phyloP scores from a whole-genome alignment of 768 basidiomycete genomes.

The Rhodotorula diobovata region DNA sequence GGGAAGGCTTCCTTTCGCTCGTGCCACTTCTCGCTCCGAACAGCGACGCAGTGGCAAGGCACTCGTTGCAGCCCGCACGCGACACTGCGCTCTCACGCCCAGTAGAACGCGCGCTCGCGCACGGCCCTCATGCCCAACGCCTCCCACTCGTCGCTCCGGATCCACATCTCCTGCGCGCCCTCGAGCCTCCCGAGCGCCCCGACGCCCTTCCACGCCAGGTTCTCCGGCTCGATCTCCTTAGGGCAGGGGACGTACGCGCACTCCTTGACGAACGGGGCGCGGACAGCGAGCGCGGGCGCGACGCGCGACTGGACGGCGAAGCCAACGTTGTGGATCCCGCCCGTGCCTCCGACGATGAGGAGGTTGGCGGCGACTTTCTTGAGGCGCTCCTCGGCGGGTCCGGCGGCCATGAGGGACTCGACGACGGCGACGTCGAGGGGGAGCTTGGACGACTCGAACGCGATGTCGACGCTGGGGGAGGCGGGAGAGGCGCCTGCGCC shows the following conservation, averaged over 20 bases:
- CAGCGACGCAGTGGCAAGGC: too few relatives aligned
- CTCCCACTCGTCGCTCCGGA: slow-evolving; percentile 72
- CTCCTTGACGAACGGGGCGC: slow-evolving; percentile 45
- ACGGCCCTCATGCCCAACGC: slow-evolving; percentile 48
- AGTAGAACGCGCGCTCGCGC: slow-evolving; percentile 47
- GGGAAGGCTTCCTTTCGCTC: too few relatives aligned
- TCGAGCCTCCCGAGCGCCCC: slow-evolving; percentile 90
- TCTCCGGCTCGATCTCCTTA: slow-evolving; percentile 82
- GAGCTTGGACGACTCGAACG: slow-evolving; percentile 78
- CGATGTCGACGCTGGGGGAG: slow-evolving; percentile 55
- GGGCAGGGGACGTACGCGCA: slow-evolving; percentile 91
- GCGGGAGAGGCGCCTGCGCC: too few relatives aligned
- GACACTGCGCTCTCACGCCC: slow-evolving; percentile 5
- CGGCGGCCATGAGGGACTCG: slow-evolving; percentile 81
- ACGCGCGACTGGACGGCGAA: slow-evolving; percentile 83
- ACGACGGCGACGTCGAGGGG: slow-evolving; percentile 89
- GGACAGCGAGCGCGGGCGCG: slow-evolving; percentile 67
- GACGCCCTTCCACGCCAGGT: slow-evolving; percentile 92
- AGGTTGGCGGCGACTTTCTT: slow-evolving; percentile 83
- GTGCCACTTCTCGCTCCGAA: too few relatives aligned
- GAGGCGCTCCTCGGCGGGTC: slow-evolving; percentile 74
- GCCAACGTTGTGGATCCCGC: slow-evolving; percentile 71
- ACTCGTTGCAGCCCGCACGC: too few relatives aligned
- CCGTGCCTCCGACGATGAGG: slow-evolving; percentile 78
- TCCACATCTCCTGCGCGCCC: slow-evolving; percentile 80